Conservation (phyloP, 768 basidiomycete genomes). For the Lentinula sp. region DNA sequence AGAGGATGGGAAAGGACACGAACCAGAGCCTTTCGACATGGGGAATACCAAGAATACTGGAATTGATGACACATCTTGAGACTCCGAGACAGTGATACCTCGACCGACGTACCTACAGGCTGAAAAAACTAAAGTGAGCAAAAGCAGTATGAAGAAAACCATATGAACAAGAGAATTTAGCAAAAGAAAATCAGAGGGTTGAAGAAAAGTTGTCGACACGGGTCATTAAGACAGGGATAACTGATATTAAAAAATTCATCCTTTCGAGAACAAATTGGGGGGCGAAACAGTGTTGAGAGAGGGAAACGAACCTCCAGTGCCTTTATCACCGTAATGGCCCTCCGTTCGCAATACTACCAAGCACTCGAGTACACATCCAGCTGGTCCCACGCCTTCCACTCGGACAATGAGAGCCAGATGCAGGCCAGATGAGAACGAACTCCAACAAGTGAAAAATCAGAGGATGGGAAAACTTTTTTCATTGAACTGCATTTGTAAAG, state of each 20-base stretch:
- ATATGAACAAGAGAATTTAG: background rate
- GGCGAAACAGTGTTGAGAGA: background rate
- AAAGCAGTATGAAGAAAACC: no score
- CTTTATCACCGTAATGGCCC: background rate
- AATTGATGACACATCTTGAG: background rate
- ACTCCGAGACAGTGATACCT: background rate
- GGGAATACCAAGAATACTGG: background rate
- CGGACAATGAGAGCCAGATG: no score
- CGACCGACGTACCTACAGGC: no score
- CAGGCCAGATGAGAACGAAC: no score
- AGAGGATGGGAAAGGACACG: background rate
- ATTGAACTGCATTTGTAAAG: no score
- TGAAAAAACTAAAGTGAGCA: no score
- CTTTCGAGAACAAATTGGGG: background rate
- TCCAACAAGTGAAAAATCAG: no score
- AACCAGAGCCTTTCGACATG: background rate
- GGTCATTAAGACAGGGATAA: slow-evolving; percentile 9
- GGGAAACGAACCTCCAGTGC: background rate
- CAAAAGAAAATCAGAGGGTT: slow-evolving; percentile 2
- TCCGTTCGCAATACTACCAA: no score
- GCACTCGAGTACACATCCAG: no score
- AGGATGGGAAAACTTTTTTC: no score
- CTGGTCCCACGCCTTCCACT: no score
- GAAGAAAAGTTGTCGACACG: slow-evolving; percentile 4
- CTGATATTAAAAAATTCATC: slow-evolving; percentile 3